Evolutionary conservation across 768 basidiomycete species (phyloP), one percentile per base, ranked within the genome.

Genomic region (Tulasnella sp.): DNA sequence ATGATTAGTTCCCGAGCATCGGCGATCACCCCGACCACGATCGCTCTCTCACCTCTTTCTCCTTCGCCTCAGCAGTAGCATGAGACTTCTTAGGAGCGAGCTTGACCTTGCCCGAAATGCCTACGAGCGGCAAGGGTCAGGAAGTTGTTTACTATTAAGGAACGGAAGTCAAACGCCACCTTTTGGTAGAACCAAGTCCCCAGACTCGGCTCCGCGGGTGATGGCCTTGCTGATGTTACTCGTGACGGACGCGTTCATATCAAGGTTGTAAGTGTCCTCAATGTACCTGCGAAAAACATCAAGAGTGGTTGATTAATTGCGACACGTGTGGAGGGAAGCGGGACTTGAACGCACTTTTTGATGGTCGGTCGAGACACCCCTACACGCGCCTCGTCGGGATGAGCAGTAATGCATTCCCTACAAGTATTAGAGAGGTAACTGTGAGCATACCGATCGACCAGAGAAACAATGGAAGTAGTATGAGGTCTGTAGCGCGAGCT

Each of bases 351-450:
- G 43, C 32, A 62, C 61, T 62, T 62, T 50, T 62, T 62, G 41
- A 62, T 62, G 32, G 61, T 62, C 5, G 61, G 61, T 27, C 61
- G 61, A 17, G 61, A 62, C 29, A 62, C 61, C 34, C 61, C 61
- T 34, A 29, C 50, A 26, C 61, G 47, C n/a, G 61, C 61, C 58
- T 62, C 61, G 32, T 62, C 61, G 24, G 55, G 55, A 38, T 62
- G 61, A 50, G 50, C 56, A n/a, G 56, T 52, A 34, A 62, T 62
- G 50, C 56, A 59, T 59, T 62, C 61, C 56, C 56, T 58, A 32
- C 29, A 34, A 58, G 21, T 27, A 58, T 38, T 15, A 38, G 43
- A 53, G 43, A 61, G 60, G 51, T 34, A 44, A 19, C 27, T 44
- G 52, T 53, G 32, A 53, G 52, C 32, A 38, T 38, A 15, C 34